Evolutionary conservation across 2,329 filamentous ascomycete species (phyloP).

Genomic region (Ceratocystis lukuohia): DNA sequence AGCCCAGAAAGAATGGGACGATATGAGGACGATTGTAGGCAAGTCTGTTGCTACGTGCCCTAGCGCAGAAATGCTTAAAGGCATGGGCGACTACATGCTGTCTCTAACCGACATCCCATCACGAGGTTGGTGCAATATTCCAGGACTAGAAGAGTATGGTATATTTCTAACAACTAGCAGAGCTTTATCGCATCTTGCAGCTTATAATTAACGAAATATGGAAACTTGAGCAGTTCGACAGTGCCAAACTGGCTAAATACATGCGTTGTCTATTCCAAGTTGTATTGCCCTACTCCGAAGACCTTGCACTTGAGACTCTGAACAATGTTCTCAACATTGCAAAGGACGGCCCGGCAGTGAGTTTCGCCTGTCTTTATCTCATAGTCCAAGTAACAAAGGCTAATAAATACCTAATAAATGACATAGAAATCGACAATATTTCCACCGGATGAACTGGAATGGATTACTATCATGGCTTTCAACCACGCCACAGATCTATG

Average conservation of each 20-base stretch:
- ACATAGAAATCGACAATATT: conserved; percentile 30
- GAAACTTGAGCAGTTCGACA: conserved; percentile 41
- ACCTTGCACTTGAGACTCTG: conserved; percentile 45
- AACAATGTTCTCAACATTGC: conserved; percentile 48
- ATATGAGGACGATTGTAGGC: conserved; percentile 46
- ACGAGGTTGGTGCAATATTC: conserved; percentile 31
- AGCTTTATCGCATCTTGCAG: conserved; percentile 41
- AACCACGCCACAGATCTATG: conserved; percentile 60
- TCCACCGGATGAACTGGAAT: conserved; percentile 57
- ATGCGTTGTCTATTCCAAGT: conserved; percentile 63
- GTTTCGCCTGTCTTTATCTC: conserved; percentile 19
- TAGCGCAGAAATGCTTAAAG: conserved; percentile 39
- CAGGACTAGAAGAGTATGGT: not conserved
- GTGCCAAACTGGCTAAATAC: conserved; percentile 55
- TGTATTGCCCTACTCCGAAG: conserved; percentile 44
- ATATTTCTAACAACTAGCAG: conserved; percentile 26
- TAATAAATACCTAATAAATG: conserved; percentile 12
- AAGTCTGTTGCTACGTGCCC: conserved; percentile 32
- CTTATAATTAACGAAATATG: conserved; percentile 59
- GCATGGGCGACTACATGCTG: conserved; percentile 53
- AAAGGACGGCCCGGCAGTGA: conserved; percentile 36
- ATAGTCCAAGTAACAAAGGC: not conserved
- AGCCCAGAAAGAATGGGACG: conserved; percentile 53
- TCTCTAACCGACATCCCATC: conserved; percentile 36
- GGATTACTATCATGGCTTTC: conserved; percentile 56